Base-by-base conservation (phyloP, 495 filamentous ascomycete genomes). In the Apiosordaria backusii region DNA sequence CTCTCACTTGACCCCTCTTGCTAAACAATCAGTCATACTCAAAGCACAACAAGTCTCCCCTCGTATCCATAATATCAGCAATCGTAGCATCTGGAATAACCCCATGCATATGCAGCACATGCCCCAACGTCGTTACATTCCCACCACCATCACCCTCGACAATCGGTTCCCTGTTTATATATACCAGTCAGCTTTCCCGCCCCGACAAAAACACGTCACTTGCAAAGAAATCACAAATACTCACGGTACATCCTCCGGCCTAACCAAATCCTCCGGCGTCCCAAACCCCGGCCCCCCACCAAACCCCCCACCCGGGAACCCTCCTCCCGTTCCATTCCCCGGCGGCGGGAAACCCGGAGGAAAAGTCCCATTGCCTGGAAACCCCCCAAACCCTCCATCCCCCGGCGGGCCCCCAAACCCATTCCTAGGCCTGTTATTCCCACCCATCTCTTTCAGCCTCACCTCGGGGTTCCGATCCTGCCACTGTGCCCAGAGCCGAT, bases 401-500 rank as follows among this genome's bases (percentile, higher is more conserved):
- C 16, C 16, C 22, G 57, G 24, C 25, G 60, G 60, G 18, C 59
- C 55, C 7, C 62, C 57, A 6, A 25, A 45, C 16, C 59, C 26
- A 19, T 21, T 18, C 16, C 25, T 35, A 13, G 45, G 3, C 13
- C 66, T 6, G 65, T 65, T 78, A 35, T 65, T 67, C 3, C 77
- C 77, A 15, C 73, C 70, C 24, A 79, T 76, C 2, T 74, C 72
- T 1, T 57, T 69, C 73, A 78, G 66, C 62, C 79, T 70, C 4
- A 67, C 66, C 21, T 63, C 65, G 61, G 62, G 75, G n/a, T 62
- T 64, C 64, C 61, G 74, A 64, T 80, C 75, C 3, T 76, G 70
- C 89, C 90, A 92, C 54, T 89, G 86, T 79, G 86, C 89, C 79
- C 84, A 92, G 19, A 88, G 67, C 50, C 85, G 84, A 74, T 92